phyloP scores from a whole-genome alignment of 148 eudicot species.

The Limonium bicolor region DNA sequence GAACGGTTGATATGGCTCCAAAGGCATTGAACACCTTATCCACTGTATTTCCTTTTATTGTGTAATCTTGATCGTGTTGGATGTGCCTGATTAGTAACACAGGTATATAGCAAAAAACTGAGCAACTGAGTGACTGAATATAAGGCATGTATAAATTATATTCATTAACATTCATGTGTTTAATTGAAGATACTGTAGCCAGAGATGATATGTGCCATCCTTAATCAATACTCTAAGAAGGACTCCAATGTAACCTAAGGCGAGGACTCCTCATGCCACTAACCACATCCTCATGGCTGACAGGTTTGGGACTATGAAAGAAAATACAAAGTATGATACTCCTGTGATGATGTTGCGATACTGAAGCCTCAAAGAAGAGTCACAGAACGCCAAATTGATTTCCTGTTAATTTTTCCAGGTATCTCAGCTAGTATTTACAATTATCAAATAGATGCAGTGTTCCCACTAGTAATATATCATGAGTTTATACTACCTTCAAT shows the following conservation, averaged over 20 bases:
- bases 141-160: too few relatives aligned
- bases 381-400: constrained; percentile 27
- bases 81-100: too few relatives aligned
- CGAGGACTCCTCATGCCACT: constrained; percentile 25
- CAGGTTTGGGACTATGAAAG: constrained; percentile 37
- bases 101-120: too few relatives aligned
- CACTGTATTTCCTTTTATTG: constrained; percentile 21
- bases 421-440: not conserved
- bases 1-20: constrained; percentile 38
- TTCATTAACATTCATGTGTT: too few relatives aligned
- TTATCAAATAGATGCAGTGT: not conserved
- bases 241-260: constrained; percentile 26
- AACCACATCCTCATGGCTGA: constrained; percentile 47
- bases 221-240: constrained; percentile 15
- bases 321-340: constrained; percentile 23
- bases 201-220: too few relatives aligned
- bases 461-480: not conserved
- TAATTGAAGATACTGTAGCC: too few relatives aligned
- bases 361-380: constrained; percentile 35
- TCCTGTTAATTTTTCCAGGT: constrained; percentile 16
- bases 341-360: constrained; percentile 43
- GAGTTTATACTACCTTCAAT: constrained; percentile 21
- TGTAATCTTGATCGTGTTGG: constrained; percentile 23
- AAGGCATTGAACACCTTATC: constrained; percentile 28
- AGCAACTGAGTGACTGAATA: too few relatives aligned